Base-by-base conservation (phyloP, 345 rosid species). In the Citrus sinensis region DNA sequence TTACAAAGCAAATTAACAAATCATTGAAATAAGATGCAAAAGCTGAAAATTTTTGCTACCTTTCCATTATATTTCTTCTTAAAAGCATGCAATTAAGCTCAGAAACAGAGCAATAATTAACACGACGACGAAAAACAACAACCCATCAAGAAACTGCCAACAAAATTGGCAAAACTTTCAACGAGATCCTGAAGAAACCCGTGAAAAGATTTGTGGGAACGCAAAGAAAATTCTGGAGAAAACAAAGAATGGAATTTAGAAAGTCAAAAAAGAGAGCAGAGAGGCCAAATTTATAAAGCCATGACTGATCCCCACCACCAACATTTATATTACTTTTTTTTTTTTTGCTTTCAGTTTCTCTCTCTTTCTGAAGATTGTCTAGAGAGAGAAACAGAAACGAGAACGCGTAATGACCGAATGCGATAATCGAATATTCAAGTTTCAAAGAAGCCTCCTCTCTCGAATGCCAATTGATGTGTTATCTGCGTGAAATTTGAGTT, bases 1-100 rank as follows among this genome's bases (percentile, higher is more conserved):
- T 7, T 30, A 29, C 16, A 60, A 27, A 27, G 13, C 27, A 49
- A 70, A n/a, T 25, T 70, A 17, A 49, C 39, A 51, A 71, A 71
- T 54, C 62, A 46, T 29, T 46, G 42, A n/a, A 25, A 66, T 59
- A 61, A 78, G 62, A 75, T 75, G 49, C 5, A 30, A 64, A 64
- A 22, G 49, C 61, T 27, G 24, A 39, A 70, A 42, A 4, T 17
- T 54, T 54, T 54, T 54, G 7, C 22, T 54, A 54, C 22, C 20
- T 54, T 54, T 54, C 58, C 58, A 54, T 54, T 46, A 42, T 10
- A 0, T 42, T 42, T 10, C 51, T 42, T 42, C 51, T 11, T 71
- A 29, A 30, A 71, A 10, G 34, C 32, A 60, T 9, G 66, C 27
- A 19, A 8, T 19, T 29, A 54, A 70, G 2, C 73, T 27, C 73